Evolutionary conservation across 169 alveolate genomes (phyloP).

Genomic region (Perkinsus marinus): DNA sequence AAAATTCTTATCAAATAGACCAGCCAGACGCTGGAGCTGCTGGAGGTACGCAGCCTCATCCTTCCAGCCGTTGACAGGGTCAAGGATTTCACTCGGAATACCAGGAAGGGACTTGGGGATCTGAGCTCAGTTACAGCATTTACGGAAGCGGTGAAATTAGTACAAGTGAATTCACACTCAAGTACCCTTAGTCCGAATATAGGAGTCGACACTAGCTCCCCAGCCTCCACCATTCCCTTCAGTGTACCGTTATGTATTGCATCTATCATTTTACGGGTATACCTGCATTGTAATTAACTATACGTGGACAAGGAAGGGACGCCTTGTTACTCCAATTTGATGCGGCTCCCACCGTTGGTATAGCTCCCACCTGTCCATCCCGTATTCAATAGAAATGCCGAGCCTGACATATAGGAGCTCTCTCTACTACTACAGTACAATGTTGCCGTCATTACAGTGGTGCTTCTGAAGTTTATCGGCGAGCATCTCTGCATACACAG

Average conservation of each 20-base stretch:
- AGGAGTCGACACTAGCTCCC: neutral
- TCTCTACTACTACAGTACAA: no score
- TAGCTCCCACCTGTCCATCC: slow-evolving; percentile 88
- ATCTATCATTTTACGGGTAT: slow-evolving; percentile 74
- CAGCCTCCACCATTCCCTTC: neutral
- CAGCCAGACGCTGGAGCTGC: slow-evolving; percentile 8
- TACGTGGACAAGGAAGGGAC: no score
- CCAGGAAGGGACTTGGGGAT: slow-evolving; percentile 11
- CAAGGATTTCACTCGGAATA: slow-evolving; percentile 10
- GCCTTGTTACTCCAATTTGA: slow-evolving; percentile 42
- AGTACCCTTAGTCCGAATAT: neutral
- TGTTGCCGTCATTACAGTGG: neutral
- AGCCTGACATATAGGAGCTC: slow-evolving; percentile 26
- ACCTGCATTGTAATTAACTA: neutral
- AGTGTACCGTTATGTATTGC: slow-evolving; percentile 70
- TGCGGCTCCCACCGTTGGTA: slow-evolving; percentile 65
- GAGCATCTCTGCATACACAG: slow-evolving; percentile 69
- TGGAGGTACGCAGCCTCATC: neutral
- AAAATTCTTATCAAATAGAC: slow-evolving; percentile 14
- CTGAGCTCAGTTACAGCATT: no score
- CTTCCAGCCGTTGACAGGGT: slow-evolving; percentile 10
- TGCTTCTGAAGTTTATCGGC: slow-evolving; percentile 40
- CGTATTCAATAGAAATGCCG: slow-evolving; percentile 81
- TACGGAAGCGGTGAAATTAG: no score
- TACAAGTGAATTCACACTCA: neutral